Percentiles rank a stretch among this genome's conserved stretches.
Evolutionary conservation across 306 rosid genomes (phyloP).

Genomic region (Quercus rubra): DNA sequence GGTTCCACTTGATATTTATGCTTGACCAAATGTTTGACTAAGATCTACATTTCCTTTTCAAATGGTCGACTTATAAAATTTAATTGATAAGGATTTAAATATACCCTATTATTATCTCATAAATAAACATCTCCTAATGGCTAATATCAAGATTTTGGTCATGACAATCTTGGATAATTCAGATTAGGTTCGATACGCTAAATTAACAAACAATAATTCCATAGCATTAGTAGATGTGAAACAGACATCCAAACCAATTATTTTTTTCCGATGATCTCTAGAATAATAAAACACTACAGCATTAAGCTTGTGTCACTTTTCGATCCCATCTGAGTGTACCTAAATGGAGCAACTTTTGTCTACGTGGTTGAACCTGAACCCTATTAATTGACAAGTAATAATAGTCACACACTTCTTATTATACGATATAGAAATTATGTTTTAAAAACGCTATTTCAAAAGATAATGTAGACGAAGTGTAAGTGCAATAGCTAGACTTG

Average conservation of each 20-base stretch:
- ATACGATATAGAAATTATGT: no score
- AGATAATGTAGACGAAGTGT: no score
- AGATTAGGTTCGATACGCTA: neutral
- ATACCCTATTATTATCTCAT: neutral
- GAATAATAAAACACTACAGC: neutral
- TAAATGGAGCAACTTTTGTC: neutral
- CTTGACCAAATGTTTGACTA: slow-evolving; percentile 21
- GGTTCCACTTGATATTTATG: slow-evolving; percentile 14
- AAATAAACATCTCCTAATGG: neutral
- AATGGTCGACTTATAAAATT: neutral
- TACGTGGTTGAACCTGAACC: no score
- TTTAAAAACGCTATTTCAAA: no score
- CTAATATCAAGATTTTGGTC: slow-evolving; percentile 11
- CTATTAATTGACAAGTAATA: no score
- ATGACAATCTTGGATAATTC: neutral
- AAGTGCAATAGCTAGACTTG: no score
- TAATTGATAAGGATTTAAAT: neutral
- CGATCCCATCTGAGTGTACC: neutral
- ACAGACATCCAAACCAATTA: slow-evolving; percentile 13
- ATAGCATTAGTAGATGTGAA: neutral
- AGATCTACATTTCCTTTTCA: slow-evolving; percentile 10
- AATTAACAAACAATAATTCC: neutral
- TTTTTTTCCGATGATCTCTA: neutral
- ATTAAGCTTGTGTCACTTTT: neutral
- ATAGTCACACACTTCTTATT: no score